Conservation (phyloP, 148 eudicot species). For the Mesembryanthemum crystallinum region DNA sequence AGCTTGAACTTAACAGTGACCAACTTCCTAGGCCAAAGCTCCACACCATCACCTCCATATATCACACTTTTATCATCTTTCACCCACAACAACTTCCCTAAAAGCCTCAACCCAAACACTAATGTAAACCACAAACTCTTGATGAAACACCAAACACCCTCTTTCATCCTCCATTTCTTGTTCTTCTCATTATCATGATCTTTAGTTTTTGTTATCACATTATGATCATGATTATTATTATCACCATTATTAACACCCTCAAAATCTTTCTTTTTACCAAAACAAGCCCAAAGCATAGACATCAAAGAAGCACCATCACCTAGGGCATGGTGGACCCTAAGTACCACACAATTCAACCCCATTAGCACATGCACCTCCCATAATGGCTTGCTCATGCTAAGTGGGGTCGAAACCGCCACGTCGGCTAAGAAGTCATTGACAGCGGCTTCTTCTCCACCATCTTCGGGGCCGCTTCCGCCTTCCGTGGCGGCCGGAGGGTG, state of each 20-base stretch:
- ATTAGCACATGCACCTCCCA: constrained; percentile 70
- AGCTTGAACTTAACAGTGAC: constrained; percentile 57
- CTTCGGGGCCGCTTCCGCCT: constrained; percentile 1
- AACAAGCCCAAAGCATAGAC: constrained; percentile 53
- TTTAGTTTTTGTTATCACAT: too few relatives aligned
- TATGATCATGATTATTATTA: neutral
- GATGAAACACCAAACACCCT: constrained; percentile 31
- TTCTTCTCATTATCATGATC: neutral
- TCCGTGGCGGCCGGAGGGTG: neutral
- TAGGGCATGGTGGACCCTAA: constrained; percentile 66
- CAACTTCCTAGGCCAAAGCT: constrained; percentile 71
- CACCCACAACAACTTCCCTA: constrained; percentile 48
- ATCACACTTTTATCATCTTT: constrained; percentile 52
- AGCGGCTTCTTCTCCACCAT: constrained; percentile 31
- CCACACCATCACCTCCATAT: constrained; percentile 76
- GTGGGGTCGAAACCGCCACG: constrained; percentile 54
- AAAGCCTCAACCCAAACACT: constrained; percentile 38
- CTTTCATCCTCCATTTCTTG: constrained; percentile 19
- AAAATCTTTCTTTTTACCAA: constrained; percentile 5
- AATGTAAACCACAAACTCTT: constrained; percentile 44
- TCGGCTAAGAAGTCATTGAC: constrained; percentile 55
- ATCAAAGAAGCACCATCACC: constrained; percentile 79
- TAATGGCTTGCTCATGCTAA: constrained; percentile 55
- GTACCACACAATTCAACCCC: constrained; percentile 41
- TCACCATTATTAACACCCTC: constrained; percentile 19